Evolutionary conservation across 768 basidiomycete species (phyloP), one percentile per base, ranked within the genome.

Genomic region (Psilocybe subaeruginosa): DNA sequence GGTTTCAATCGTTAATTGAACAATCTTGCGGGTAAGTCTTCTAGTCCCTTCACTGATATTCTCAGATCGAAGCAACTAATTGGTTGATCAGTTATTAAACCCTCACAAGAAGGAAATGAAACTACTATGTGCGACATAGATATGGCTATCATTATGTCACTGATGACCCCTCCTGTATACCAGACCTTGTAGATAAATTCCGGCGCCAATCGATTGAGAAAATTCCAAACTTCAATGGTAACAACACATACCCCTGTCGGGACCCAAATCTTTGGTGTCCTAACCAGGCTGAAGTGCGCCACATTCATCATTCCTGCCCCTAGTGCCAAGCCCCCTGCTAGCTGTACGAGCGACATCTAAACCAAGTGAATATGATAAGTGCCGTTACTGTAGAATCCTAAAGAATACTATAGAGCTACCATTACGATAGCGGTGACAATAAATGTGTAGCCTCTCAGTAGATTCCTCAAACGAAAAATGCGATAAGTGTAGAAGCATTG

Each of bases 401-500:
- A 9, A 53, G 12, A 53, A 16, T 51, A n/a, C 2, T 14, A 41
- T 17, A 30, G 3, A 41, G 33, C 8, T 19, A 54, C 53, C 53
- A 41, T 41, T 17, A 29, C 4, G 12, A 54, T 16, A 8, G 39
- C 1, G 39, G 39, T 19, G n/a, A 41, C 14, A 27, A 27, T 17
- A 17, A 41, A 4, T 9, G 9, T 54, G 12, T 17, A 41, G 19
- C 27, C 8, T 23, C 17, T n/a, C 11, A 56, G 8, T 41, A 46
- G 45, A 16, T 17, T 45, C 4, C 54, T 16, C 6, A 56, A 30
- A 17, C 14, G 41, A 8, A 56, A 29, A 8, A 56, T 56, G 12
- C 54, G 39, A 46, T 45, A 46, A 3, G 54, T 43, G 12, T 56
- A 56, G 45, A 56, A 56, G 8, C 27, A n/a, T 41, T 56, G 41